Percentiles rank a stretch among this genome's conserved stretches.
Conservation (phyloP, 257 asterid genomes). For the Solanum chiquidenum region DNA sequence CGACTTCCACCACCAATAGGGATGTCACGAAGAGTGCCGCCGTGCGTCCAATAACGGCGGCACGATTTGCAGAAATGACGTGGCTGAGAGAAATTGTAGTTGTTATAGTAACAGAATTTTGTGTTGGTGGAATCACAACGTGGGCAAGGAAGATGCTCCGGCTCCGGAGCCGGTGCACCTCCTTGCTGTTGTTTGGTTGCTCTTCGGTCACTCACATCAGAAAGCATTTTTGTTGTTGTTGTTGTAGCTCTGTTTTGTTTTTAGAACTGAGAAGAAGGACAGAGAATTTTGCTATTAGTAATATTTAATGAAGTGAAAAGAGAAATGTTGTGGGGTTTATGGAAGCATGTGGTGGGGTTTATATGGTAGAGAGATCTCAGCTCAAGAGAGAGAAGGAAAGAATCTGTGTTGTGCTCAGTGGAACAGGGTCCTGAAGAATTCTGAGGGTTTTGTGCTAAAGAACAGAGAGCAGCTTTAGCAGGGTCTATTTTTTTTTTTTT, state of each 20-base stretch:
- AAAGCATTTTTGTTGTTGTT: constrained; percentile 26
- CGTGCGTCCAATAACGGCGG: constrained; percentile 99
- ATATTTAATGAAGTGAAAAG: background rate
- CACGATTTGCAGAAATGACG: constrained; percentile 92
- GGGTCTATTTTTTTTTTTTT: constrained; percentile 12
- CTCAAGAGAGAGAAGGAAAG: constrained; percentile 14
- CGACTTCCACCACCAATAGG: constrained; percentile 95
- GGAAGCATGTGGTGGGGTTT: constrained; percentile 15
- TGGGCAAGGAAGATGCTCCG: constrained; percentile 89
- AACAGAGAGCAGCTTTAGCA: constrained; percentile 55
- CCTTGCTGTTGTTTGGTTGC: constrained; percentile 23
- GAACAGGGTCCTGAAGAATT: constrained; percentile 26
- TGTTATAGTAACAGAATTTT: constrained; percentile 92
- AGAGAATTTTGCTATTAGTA: background rate
- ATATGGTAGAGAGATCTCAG: constrained; percentile 10
- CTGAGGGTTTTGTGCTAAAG: constrained; percentile 18
- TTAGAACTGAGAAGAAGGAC: background rate
- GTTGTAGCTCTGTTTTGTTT: background rate
- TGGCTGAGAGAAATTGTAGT: constrained; percentile 90
- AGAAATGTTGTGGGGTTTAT: background rate
- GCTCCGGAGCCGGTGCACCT: constrained; percentile 70
- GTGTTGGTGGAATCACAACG: constrained; percentile 93
- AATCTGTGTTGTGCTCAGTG: constrained; percentile 19
- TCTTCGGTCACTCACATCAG: constrained; percentile 30
- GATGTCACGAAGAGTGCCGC: constrained; percentile 88